Base-by-base conservation (phyloP, 1,284 basidiomycete species). In the Spongiforma sp. region DNA sequence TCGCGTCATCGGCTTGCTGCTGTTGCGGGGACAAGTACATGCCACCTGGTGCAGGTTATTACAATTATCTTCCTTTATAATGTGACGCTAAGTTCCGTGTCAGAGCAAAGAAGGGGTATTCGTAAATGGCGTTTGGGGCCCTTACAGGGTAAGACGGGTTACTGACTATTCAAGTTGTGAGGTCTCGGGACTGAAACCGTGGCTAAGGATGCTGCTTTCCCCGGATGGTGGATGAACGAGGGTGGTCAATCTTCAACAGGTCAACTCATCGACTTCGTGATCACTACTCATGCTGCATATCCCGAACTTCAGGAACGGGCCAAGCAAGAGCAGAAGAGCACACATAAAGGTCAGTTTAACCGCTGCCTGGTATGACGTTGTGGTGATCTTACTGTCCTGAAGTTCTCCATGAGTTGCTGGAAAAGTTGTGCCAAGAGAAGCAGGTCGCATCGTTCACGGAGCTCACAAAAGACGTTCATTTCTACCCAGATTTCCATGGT, bases 181-280 rank as follows among this genome's bases (percentile, higher is more conserved):
- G 26, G 21, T 17, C 19, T 43, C 21, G 17, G 24, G 57, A 33
- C 36, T 58, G 37, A 60, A 36, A 62, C 33, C 32, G 8, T 52
- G 33, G 19, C 34, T 8, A 68, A 91, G 89, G 88, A 95, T 72
- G 88, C 93, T 21, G 86, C 97, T 32, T 98, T 99, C 81, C 91
- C 91, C 33, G 95, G 90, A 17, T 95, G 93, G 90, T 96, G 97
- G 98, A 98, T 99, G 95, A 99, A 98, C 74, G 97, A 99, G 80
- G 97, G 97, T 48, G 97, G 97, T 1, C 97, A 99, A 79, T 98
- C 95, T 24, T 97, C 96, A 1, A 99, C 97, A 0, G 98, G 97
- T n/a, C 96, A 98, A 81, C 84, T 98, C 30, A 96, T 98, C 68
- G 95, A 99, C 74, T 98, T 98, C 75, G 90, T 98, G 77, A 87